These are phyloP conservation scores for Solanum habrochaites DNA, from an alignment of 257 asterid species.

Conservation along the genomic window DNA sequence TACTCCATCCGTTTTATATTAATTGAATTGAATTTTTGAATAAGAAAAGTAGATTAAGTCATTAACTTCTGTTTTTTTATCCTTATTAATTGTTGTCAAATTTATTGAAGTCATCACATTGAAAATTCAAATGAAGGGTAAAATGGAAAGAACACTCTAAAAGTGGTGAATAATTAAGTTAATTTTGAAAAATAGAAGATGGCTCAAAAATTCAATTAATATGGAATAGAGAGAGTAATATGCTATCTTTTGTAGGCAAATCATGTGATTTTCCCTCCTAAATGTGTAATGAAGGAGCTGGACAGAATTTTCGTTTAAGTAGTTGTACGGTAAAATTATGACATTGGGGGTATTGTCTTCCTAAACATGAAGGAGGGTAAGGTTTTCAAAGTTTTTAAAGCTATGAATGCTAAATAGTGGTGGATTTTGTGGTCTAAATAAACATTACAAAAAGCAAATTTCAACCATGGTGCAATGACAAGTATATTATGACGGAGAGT, in stretches of 20 bases:
- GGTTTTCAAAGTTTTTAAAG: neutral
- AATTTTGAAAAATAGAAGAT: no score
- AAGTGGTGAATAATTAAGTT: no score
- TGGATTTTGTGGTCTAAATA: neutral
- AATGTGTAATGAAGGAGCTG: neutral
- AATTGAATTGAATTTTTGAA: no score
- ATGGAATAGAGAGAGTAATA: neutral
- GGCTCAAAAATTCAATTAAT: no score
- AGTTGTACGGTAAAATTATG: neutral
- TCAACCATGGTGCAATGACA: neutral
- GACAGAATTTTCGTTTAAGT: neutral
- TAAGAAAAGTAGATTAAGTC: no score
- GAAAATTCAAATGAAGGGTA: no score
- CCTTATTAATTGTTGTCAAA: no score
- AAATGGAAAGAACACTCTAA: no score
- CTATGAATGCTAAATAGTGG: neutral
- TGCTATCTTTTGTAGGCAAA: neutral
- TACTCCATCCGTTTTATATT: no score
- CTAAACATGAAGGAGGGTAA: neutral
- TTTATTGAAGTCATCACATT: no score
- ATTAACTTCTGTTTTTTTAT: no score
- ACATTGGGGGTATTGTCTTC: neutral
- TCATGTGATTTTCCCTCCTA: neutral
- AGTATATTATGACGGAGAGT: neutral
- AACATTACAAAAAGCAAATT: neutral